Evolutionary conservation across 2,329 filamentous ascomycete genomes (phyloP).

Genomic region (Chaetomium olivaceum): DNA sequence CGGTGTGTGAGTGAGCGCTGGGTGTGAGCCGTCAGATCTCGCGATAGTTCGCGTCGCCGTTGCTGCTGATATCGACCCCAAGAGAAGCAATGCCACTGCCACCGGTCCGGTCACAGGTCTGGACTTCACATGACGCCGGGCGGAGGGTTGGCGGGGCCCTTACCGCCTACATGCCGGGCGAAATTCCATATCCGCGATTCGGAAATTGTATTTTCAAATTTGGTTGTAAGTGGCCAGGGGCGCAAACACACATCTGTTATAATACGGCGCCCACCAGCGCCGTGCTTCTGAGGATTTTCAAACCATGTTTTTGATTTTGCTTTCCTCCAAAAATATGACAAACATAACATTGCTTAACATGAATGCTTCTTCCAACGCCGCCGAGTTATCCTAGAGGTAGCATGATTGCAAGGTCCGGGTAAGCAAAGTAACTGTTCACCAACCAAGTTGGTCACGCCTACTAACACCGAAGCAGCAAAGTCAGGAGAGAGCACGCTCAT

Average conservation of each 20-base stretch:
- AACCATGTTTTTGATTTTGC: background rate
- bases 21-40: background rate
- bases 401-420: background rate
- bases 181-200: constrained; percentile 11
- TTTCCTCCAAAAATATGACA: background rate
- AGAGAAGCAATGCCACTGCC: background rate
- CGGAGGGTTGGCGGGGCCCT: constrained; percentile 13
- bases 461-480: background rate
- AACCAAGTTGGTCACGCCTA: background rate
- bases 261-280: constrained; percentile 1
- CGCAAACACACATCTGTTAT: constrained; percentile 1
- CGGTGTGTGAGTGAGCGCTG: background rate
- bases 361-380: background rate
- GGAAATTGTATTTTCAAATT: constrained; percentile 16
- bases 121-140: constrained; percentile 10
- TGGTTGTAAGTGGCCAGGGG: constrained; percentile 12
- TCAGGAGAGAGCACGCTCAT: no score
- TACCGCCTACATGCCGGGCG: background rate
- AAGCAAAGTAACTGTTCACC: background rate
- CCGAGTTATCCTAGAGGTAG: background rate
- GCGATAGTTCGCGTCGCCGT: background rate
- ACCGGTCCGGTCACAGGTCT: background rate
- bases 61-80: no score
- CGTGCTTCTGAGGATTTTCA: background rate
- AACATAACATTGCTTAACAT: background rate